phyloP scores from a whole-genome alignment of 176 grass and related monocot genomes.

The Triticum urartu region DNA sequence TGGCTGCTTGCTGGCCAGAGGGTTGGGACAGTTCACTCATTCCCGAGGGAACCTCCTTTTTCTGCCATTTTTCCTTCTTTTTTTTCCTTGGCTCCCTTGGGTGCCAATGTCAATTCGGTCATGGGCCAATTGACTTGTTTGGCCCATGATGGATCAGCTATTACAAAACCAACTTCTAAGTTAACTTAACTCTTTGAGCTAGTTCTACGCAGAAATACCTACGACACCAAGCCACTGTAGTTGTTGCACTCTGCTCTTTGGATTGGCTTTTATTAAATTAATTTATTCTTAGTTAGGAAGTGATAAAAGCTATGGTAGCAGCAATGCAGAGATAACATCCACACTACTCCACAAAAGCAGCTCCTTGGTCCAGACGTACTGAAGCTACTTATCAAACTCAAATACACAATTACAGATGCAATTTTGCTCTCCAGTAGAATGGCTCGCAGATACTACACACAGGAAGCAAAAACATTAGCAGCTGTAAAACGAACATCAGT shows the following conservation, averaged over 20 bases:
- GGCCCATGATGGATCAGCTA: slow-evolving; percentile 5
- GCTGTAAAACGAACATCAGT: neutral
- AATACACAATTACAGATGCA: neutral
- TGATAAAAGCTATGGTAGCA: neutral
- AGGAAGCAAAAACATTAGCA: slow-evolving; percentile 16
- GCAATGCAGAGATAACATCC: neutral
- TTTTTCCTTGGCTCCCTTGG: too few species aligned
- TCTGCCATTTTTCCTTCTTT: too few species aligned
- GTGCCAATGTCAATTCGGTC: too few species aligned
- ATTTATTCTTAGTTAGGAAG: slow-evolving; percentile 2
- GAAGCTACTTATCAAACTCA: neutral
- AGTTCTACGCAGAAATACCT: neutral
- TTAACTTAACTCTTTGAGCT: slow-evolving; percentile 13
- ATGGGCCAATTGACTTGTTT: neutral
- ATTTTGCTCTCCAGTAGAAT: slow-evolving; percentile 9
- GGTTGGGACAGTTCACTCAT: too few species aligned
- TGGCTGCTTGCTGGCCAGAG: too few species aligned
- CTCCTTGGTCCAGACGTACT: neutral
- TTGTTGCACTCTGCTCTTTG: neutral
- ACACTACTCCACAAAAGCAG: neutral
- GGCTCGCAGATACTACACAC: slow-evolving; percentile 1
- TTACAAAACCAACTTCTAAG: slow-evolving; percentile 5
- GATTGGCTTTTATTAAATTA: neutral
- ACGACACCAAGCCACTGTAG: neutral
- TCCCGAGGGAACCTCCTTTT: too few species aligned